Conservation (phyloP, 2,329 filamentous ascomycete genomes). For the Colletotrichum scovillei region DNA sequence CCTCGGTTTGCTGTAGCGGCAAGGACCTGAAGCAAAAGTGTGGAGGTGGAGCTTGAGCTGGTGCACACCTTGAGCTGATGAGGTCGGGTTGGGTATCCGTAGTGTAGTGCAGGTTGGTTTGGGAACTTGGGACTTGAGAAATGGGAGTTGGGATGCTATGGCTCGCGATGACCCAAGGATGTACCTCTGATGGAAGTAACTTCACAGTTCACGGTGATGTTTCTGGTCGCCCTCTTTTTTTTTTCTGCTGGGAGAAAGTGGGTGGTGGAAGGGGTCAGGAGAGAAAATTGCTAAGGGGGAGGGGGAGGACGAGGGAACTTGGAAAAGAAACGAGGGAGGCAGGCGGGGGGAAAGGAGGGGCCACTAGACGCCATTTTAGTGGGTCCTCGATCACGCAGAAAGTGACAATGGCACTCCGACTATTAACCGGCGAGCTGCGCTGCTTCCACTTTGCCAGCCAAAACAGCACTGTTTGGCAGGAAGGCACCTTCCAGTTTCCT, state of each 20-base stretch:
- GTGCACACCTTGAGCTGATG: constrained; percentile 2
- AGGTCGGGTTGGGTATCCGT: neutral
- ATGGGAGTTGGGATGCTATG: constrained; percentile 28
- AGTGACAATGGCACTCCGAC: neutral
- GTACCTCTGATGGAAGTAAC: constrained; percentile 57
- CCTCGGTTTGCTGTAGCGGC: neutral
- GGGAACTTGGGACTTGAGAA: neutral
- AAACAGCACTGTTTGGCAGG: no score
- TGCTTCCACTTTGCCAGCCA: no score
- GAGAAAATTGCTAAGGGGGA: constrained; percentile 32
- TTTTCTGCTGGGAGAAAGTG: constrained; percentile 36
- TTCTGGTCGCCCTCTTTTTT: constrained; percentile 48
- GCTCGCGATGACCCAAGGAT: constrained; percentile 35
- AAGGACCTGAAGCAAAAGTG: neutral
- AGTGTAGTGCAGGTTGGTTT: constrained; percentile 5
- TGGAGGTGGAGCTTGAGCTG: neutral
- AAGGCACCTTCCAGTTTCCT: neutral
- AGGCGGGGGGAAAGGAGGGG: neutral
- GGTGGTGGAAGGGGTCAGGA: constrained; percentile 34
- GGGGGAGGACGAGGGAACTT: constrained; percentile 27
- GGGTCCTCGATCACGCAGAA: neutral
- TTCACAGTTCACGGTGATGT: constrained; percentile 50
- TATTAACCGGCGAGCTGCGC: neutral
- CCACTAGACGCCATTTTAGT: neutral
- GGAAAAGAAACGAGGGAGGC: constrained; percentile 36